Evolutionary conservation across 768 basidiomycete genomes (phyloP).

Genomic region (Lentinus tigrinus): DNA sequence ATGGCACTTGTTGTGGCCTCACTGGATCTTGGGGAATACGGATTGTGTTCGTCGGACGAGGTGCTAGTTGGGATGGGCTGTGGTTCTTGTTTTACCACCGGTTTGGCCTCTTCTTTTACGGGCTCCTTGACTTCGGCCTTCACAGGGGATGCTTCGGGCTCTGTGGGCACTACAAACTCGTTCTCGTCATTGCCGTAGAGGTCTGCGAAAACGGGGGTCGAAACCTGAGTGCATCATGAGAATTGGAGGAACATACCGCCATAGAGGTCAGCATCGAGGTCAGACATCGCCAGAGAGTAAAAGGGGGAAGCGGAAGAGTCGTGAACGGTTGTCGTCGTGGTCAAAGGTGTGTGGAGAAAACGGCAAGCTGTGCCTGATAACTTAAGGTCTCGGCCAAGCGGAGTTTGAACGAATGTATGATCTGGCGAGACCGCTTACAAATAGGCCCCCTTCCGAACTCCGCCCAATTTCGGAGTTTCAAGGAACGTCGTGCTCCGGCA

Average conservation of each 20-base stretch:
- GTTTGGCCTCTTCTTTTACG: background rate
- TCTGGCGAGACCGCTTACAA: background rate
- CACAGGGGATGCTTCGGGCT: slow-evolving; percentile 33
- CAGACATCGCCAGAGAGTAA: slow-evolving; percentile 53
- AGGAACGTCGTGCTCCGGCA: background rate
- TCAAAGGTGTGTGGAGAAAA: slow-evolving; percentile 1
- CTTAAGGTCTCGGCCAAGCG: background rate
- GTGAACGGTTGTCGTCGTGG: background rate
- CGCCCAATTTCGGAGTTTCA: slow-evolving; percentile 4
- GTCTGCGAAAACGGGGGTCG: slow-evolving; percentile 41
- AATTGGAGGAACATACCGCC: slow-evolving; percentile 50
- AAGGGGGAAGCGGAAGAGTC: slow-evolving; percentile 57
- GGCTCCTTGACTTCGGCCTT: slow-evolving; percentile 12
- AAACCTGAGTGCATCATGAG: background rate
- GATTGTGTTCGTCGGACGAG: slow-evolving; percentile 17
- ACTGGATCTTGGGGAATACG: slow-evolving; percentile 23
- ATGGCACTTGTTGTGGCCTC: slow-evolving; percentile 13
- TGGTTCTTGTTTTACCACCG: background rate
- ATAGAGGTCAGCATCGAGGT: slow-evolving; percentile 88
- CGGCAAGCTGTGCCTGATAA: slow-evolving; percentile 1
- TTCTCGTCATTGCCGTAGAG: slow-evolving; percentile 65
- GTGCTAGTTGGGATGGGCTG: slow-evolving; percentile 12
- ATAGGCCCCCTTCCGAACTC: background rate
- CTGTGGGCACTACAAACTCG: slow-evolving; percentile 54
- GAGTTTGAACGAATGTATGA: slow-evolving; percentile 1